Evolutionary conservation across 352 stramenopile species (phyloP).

Genomic region (Phytophthora litchii): DNA sequence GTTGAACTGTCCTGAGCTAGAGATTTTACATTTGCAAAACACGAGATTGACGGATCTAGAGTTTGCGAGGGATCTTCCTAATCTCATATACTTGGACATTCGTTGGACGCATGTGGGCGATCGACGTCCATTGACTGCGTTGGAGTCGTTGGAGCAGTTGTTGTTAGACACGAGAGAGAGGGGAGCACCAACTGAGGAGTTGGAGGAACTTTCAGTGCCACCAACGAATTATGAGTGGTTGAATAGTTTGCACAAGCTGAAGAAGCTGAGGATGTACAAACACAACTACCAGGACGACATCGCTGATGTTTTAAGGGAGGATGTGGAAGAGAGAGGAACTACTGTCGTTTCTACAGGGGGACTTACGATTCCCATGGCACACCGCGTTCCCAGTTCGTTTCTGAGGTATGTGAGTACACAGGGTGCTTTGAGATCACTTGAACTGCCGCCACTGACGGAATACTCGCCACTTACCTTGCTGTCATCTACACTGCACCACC

Average conservation of each 20-base stretch:
- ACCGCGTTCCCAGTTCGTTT: conserved; percentile 45
- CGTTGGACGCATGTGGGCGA: conserved; percentile 46
- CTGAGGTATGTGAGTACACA: conserved; percentile 34
- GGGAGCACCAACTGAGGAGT: conserved; percentile 8
- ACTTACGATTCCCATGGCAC: conserved; percentile 36
- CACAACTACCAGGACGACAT: conserved; percentile 48
- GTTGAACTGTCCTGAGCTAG: conserved; percentile 37
- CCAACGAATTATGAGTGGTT: conserved; percentile 38
- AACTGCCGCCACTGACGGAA: conserved; percentile 40
- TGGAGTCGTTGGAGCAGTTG: conserved; percentile 46
- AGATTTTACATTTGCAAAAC: conserved; percentile 47
- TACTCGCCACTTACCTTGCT: conserved; percentile 38
- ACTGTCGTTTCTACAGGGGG: conserved; percentile 25
- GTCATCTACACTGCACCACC: conserved; percentile 36
- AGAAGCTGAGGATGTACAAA: conserved; percentile 47
- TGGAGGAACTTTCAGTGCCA: neutral
- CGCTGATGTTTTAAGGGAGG: conserved; percentile 32
- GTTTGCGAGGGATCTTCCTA: conserved; percentile 29
- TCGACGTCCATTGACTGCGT: conserved; percentile 33
- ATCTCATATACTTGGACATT: conserved; percentile 50
- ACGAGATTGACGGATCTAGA: conserved; percentile 46
- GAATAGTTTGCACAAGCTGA: conserved; percentile 34
- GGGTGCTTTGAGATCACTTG: conserved; percentile 34
- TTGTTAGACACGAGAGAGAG: conserved; percentile 42
- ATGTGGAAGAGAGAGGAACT: conserved; percentile 34